Base-by-base conservation (phyloP, 805 yeast genomes). In the Candida sphagnicola region DNA sequence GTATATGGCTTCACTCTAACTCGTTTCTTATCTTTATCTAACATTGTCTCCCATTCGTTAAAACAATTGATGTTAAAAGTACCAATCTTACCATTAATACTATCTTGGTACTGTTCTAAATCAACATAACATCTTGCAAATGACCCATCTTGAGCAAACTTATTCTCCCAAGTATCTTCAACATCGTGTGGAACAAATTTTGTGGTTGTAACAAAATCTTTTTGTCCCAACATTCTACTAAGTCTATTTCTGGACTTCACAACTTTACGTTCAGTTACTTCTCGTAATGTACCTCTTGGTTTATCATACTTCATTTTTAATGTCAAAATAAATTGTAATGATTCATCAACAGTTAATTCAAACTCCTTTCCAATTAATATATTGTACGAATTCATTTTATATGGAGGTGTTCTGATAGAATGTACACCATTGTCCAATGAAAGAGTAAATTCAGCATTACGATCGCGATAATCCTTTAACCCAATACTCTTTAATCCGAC, bases 141-240 rank as follows among this genome's bases (percentile, higher is more conserved):
- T 26, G 96, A 86, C 2, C 98, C 98, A 57, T 88, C 95, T 24
- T 72, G 70, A 1, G 97, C 96, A 45, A 88, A 73, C 39, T 75
- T 63, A 24, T 67, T 59, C 24, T 74, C 75, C 83, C 91, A 76
- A 2, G 72, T 62, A 62, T 85, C 95, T 3, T 61, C 58, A 1
- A 73, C 66, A 23, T 74, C 70, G 43, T 68, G 67, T 2, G 80
- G 70, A 4, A 80, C 74, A 43, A 70, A 75, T 46, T 65, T 77
- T 37, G 78, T 76, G 2, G 75, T 66, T 3, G 72, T 68, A 29
- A 75, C 51, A 11, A 68, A 50, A 31, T 74, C 75, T 49, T 72
- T 75, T 46, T 63, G 67, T 13, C 78, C 77, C 42, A 75, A 59
- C 25, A 72, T 34, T 41, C 75, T 61, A 43, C 83, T 67, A 4